A percentile compares a stretch with the other conserved stretches of the same genome.
phyloP scores from a whole-genome alignment of 2,329 filamentous ascomycete genomes.

The Paecilomyces formosus region DNA sequence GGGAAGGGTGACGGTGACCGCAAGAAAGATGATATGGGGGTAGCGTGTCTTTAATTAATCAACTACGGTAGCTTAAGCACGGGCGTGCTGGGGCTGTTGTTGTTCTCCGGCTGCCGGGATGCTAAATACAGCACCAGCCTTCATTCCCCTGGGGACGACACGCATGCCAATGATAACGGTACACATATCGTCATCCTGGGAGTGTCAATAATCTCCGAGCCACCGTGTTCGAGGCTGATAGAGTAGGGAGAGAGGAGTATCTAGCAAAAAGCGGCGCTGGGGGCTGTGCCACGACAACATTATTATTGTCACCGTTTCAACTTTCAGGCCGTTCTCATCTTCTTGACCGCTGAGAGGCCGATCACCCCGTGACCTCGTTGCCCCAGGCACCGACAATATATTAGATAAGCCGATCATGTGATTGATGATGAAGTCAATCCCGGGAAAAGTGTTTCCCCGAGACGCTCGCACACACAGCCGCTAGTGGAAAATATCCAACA shows the following conservation, averaged over 20 bases:
- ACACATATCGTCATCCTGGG: background rate
- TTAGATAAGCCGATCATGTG: background rate
- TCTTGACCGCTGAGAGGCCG: background rate
- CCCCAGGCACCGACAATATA: background rate
- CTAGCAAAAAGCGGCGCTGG: background rate
- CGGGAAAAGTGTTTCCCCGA: background rate
- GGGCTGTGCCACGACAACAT: background rate
- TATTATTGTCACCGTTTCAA: background rate
- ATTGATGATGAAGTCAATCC: background rate
- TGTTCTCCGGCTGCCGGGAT: background rate
- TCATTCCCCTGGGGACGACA: background rate
- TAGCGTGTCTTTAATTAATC: constrained; percentile 9
- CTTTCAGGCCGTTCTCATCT: no score
- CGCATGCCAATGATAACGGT: background rate
- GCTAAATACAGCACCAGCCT: background rate
- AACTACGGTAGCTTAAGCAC: background rate
- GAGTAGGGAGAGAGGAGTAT: no score
- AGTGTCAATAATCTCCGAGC: background rate
- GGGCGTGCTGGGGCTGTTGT: background rate
- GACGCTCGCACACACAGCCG: background rate
- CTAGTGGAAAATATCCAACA: constrained; percentile 4
- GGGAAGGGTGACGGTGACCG: constrained; percentile 8
- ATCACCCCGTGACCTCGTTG: background rate
- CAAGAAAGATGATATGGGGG: constrained; percentile 6
- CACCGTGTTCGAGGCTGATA: background rate